Percentiles rank a stretch among this genome's conserved stretches.
phyloP scores from a whole-genome alignment of 2,329 filamentous ascomycete species.

The Geoglossum cookeanum region DNA sequence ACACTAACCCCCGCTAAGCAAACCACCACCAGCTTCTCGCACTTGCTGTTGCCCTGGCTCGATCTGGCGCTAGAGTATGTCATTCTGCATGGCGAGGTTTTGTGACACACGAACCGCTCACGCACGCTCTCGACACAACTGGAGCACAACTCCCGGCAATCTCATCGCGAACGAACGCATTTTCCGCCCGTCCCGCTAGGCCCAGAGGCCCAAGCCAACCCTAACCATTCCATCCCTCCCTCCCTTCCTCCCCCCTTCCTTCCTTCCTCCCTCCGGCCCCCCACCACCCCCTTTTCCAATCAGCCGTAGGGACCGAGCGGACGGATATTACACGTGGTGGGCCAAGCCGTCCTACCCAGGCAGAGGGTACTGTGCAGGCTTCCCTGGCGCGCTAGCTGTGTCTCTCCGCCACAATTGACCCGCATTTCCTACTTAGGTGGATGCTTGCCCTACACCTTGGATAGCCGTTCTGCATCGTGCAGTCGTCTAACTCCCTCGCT shows the following conservation, averaged over 20 bases:
- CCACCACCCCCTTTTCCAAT: neutral
- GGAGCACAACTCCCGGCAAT: neutral
- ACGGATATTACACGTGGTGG: constrained; percentile 1
- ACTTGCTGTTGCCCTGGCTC: neutral
- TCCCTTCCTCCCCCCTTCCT: neutral
- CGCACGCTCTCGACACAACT: neutral
- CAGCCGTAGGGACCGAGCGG: neutral
- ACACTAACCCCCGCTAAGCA: no score
- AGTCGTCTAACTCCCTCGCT: neutral
- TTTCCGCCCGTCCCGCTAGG: constrained; percentile 2
- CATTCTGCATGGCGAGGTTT: neutral
- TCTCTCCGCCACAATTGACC: neutral
- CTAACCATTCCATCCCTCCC: neutral
- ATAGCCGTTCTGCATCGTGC: neutral
- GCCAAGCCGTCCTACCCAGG: neutral
- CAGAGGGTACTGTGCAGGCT: neutral
- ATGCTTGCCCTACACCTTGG: neutral
- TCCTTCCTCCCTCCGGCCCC: neutral
- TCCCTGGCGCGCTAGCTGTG: neutral
- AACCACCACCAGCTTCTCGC: no score
- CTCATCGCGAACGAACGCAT: neutral
- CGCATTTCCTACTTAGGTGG: neutral
- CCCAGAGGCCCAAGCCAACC: constrained; percentile 1
- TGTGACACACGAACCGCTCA: neutral
- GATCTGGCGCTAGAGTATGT: constrained; percentile 3